phyloP scores from a whole-genome alignment of 164 flowering plant genomes.

The Berberis vulgaris region DNA sequence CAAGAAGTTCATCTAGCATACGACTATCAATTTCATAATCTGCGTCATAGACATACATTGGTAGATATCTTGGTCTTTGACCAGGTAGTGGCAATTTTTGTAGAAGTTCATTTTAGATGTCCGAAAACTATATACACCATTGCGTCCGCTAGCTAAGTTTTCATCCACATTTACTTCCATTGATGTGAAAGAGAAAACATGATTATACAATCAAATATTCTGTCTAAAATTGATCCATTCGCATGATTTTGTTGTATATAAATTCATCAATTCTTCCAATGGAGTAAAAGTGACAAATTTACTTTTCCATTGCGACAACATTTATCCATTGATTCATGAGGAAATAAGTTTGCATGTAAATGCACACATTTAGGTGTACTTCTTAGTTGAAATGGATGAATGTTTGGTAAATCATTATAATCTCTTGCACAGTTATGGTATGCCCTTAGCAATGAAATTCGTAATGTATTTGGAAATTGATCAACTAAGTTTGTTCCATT shows the following conservation, averaged over 20 bases:
- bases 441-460: neutral
- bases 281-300: neutral
- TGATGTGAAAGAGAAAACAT: conserved; percentile 2
- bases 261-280: neutral
- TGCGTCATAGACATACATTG: neutral
- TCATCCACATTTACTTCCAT: conserved; percentile 2
- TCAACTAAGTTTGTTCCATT: neutral
- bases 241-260: neutral
- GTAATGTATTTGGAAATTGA: neutral
- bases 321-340: neutral
- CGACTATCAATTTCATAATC: neutral
- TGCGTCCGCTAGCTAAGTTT: neutral
- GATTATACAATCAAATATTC: neutral
- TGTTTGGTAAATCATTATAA: neutral
- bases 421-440: neutral
- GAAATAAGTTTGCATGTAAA: neutral
- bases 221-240: neutral
- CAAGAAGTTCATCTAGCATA: neutral
- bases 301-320: neutral
- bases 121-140: neutral
- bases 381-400: neutral
- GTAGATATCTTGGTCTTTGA: neutral
- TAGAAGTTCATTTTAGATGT: neutral
- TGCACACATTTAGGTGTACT: neutral
- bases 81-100: neutral